Percentiles rank a stretch among this genome's conserved stretches.
phyloP scores from a whole-genome alignment of 192 early-diverging fungal genomes.

The Diversispora epigaea region DNA sequence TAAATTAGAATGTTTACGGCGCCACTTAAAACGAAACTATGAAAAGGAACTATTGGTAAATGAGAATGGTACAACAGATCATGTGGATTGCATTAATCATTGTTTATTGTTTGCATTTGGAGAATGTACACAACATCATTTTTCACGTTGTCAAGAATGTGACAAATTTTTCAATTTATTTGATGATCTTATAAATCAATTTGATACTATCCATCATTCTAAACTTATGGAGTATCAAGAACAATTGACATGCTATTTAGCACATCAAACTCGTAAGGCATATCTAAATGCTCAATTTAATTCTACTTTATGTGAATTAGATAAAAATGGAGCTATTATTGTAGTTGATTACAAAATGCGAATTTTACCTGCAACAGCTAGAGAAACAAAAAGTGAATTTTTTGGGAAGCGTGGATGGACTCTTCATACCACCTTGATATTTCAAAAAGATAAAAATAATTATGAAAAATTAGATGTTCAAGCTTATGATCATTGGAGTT shows the following conservation, averaged over 20 bases:
- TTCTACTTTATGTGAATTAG: no score
- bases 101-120: not conserved
- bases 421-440: no score
- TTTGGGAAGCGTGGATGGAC: no score
- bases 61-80: not conserved
- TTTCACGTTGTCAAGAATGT: not conserved
- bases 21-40: not conserved
- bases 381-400: no score
- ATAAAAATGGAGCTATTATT: no score
- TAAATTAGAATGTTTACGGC: not conserved
- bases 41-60: not conserved
- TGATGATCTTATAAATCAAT: not conserved
- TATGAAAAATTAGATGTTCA: no score
- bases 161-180: not conserved
- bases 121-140: not conserved
- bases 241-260: not conserved
- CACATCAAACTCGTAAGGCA: no score
- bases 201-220: not conserved
- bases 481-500: no score
- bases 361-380: not conserved
- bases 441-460: slow-evolving; percentile 6
- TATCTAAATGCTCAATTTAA: no score
- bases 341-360: no score
- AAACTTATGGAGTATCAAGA: not conserved
- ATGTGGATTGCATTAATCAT: not conserved